Base-by-base conservation (phyloP, 306 rosid genomes). In the Dryas alaskensis region DNA sequence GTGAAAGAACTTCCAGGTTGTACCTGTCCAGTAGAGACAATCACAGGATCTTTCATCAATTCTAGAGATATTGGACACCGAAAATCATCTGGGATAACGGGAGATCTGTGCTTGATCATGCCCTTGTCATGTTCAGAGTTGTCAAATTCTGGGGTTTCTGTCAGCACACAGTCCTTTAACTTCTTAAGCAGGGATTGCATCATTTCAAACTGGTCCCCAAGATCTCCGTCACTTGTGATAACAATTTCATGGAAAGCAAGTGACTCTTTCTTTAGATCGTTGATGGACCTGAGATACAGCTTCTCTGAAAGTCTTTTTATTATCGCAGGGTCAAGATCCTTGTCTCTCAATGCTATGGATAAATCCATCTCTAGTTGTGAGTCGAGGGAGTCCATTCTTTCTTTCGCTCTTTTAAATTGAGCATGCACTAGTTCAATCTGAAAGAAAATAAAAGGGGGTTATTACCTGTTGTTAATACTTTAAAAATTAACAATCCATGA, bases 11-110 rank as follows among this genome's bases (percentile, higher is more conserved):
- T n/a, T 60, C 25, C 3, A 12, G 74, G 62, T 51, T 51, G 17
- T 90, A 95, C 99, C 99, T 92, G 99, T 79, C 99, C 98, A 22
- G 98, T 95, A 58, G 99, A 90, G 74, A 95, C 93, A 67, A 92
- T 90, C 16, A 95, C 99, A 13, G 98, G 99, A 85, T 95, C 98
- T 83, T 87, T 90, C 99, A 95, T 92, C 70, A 92, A 76, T 77
- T 95, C 98, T 55, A 95, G 96, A 74, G 99, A 95, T 79, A 95
- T 88, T 7, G 99, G 99, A 81, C 99, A 95, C 73, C 98, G 81
- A 74, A 95, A 95, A 84, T 95, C 99, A 77, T 95, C 98, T 4
- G 99, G 99, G 73, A 95, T 95, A 60, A 95, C 89, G 2, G 99
- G 99, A 81, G 98, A 95, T 77, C 89, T 87, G 87, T 95, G 99